These are phyloP conservation scores for Xylariales sp. DNA, from an alignment of 2,329 filamentous ascomycete genomes.

Conservation along the genomic window DNA sequence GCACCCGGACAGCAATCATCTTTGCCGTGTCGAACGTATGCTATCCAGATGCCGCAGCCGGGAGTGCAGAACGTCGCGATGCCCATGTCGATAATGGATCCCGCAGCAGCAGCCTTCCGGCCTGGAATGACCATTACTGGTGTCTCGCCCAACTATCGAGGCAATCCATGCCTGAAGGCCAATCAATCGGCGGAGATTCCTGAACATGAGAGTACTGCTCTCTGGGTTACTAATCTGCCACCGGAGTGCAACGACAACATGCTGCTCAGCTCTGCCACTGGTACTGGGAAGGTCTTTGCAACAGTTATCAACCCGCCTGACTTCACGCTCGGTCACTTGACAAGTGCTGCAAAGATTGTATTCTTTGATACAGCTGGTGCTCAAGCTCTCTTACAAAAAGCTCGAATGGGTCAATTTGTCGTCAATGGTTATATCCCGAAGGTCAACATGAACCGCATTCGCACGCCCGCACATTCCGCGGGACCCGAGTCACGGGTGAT, in stretches of 20 bases:
- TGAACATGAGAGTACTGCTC: constrained; percentile 39
- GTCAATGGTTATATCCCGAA: constrained; percentile 32
- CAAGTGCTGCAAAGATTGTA: constrained; percentile 34
- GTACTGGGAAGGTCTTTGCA: constrained; percentile 47
- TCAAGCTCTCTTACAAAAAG: constrained; percentile 41
- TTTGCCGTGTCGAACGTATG: too few species aligned
- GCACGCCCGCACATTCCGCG: constrained; percentile 24
- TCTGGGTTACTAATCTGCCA: constrained; percentile 47
- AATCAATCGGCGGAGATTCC: constrained; percentile 38
- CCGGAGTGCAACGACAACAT: constrained; percentile 34
- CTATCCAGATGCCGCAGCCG: too few species aligned
- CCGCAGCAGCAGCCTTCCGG: too few species aligned
- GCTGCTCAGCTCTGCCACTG: constrained; percentile 39
- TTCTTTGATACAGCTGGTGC: constrained; percentile 45
- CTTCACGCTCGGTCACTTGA: constrained; percentile 13
- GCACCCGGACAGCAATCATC: too few species aligned
- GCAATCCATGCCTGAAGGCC: constrained; percentile 28
- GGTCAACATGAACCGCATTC: constrained; percentile 46
- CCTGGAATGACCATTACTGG: too few species aligned
- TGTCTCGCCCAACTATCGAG: constrained; percentile 34
- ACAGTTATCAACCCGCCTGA: constrained; percentile 47
- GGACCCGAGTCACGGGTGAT: constrained; percentile 41
- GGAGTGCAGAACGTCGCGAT: too few species aligned
- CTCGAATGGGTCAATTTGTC: constrained; percentile 36
- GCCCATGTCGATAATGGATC: too few species aligned